Evolutionary conservation across 1,284 basidiomycete genomes (phyloP).

Genomic region (Pseudozyma tsukubaensis): DNA sequence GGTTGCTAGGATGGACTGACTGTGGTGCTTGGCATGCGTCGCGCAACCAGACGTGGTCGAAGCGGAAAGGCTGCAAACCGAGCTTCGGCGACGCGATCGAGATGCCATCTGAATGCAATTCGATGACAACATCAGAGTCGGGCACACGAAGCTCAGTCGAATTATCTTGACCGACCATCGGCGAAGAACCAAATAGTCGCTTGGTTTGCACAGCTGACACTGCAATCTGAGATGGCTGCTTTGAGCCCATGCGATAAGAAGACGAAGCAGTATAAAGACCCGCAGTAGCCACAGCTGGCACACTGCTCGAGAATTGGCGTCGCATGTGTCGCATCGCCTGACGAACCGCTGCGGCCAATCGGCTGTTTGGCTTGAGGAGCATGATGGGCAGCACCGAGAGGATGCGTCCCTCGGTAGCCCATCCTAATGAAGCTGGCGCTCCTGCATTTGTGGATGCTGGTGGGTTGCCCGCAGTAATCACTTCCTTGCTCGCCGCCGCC

Average conservation of each 20-base stretch:
- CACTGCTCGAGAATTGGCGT: conserved; percentile 14
- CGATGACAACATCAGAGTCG: conserved; percentile 34
- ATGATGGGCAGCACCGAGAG: conserved; percentile 39
- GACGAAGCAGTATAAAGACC: conserved; percentile 28
- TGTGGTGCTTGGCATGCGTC: conserved; percentile 75
- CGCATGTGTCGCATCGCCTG: conserved; percentile 18
- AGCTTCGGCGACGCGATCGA: conserved; percentile 66
- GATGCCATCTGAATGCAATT: conserved; percentile 28
- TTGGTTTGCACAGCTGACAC: background rate
- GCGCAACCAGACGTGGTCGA: conserved; percentile 71
- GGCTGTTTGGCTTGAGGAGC: conserved; percentile 24
- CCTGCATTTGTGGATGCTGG: conserved; percentile 35
- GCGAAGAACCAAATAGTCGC: conserved; percentile 9
- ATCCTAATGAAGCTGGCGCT: conserved; percentile 40
- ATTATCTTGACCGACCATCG: background rate
- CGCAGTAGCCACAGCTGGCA: conserved; percentile 27
- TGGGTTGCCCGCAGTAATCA: conserved; percentile 33
- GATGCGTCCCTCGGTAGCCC: conserved; percentile 50
- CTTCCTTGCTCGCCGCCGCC: conserved; percentile 36
- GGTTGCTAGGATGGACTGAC: conserved; percentile 78
- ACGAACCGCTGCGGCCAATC: conserved; percentile 13
- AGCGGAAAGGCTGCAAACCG: conserved; percentile 48
- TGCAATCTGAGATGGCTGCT: background rate
- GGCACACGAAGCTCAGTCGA: conserved; percentile 21
- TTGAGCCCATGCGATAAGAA: background rate